Conservation (phyloP, 768 basidiomycete genomes). For the Amyloporia xantha region DNA sequence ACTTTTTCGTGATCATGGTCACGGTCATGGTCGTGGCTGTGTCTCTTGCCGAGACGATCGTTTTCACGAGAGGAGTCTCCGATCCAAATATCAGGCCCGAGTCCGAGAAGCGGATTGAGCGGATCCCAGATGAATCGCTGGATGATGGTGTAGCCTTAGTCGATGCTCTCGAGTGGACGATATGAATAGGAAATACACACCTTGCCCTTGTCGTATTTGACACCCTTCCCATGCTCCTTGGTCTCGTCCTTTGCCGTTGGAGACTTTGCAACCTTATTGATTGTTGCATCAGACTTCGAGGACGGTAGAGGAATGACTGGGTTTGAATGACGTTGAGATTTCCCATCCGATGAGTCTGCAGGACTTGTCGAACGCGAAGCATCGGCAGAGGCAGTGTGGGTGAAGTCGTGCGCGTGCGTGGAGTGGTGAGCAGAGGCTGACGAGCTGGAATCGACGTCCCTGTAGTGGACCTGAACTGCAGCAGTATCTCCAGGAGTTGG, state of each 20-base stretch:
- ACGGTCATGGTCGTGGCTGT: conserved; percentile 15
- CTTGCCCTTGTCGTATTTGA: conserved; percentile 4
- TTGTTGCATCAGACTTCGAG: not conserved
- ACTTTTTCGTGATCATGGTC: conserved; percentile 17
- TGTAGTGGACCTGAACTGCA: conserved; percentile 21
- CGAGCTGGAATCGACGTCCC: not conserved
- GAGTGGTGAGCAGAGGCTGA: conserved; percentile 9
- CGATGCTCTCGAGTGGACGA: not conserved
- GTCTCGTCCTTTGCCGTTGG: not conserved
- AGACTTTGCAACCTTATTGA: not conserved
- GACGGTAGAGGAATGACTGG: not conserved
- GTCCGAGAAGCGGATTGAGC: conserved; percentile 12
- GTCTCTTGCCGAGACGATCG: conserved; percentile 4
- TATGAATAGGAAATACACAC: not conserved
- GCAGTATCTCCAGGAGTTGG: conserved; percentile 33
- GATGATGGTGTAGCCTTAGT: too few relatives aligned
- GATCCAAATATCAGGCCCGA: conserved; percentile 14
- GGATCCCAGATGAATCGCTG: conserved; percentile 15
- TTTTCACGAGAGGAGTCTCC: conserved; percentile 7
- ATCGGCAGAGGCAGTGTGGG: not conserved
- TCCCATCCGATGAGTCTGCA: not conserved
- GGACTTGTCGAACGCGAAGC: not conserved
- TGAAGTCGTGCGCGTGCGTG: conserved; percentile 1
- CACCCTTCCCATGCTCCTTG: not conserved
- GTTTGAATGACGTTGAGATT: not conserved